phyloP scores from a whole-genome alignment of 306 rosid species.

The Quercus variabilis region DNA sequence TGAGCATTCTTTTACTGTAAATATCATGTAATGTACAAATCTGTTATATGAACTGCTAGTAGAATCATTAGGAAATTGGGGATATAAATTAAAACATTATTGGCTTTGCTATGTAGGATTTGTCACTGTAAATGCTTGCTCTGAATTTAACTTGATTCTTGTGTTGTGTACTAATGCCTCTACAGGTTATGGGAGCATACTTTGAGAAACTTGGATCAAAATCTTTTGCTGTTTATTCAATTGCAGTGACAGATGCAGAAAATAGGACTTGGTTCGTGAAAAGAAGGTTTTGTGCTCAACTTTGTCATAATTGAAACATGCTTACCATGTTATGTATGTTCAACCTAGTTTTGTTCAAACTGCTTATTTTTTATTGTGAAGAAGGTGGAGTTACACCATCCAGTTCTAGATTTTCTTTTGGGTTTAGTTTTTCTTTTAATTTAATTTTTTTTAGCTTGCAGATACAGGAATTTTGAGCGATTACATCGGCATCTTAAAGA shows the following conservation, averaged over 20 bases:
- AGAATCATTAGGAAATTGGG: not conserved
- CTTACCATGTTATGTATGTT: not conserved
- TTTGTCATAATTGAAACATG: not conserved
- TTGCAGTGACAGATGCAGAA: slow-evolving; percentile 82
- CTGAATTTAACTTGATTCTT: slow-evolving; percentile 20
- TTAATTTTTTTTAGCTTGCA: slow-evolving; percentile 33
- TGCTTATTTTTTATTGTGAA: not conserved
- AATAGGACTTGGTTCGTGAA: slow-evolving; percentile 90
- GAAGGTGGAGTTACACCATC: slow-evolving; percentile 19
- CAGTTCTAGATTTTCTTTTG: slow-evolving; percentile 8
- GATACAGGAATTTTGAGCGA: slow-evolving; percentile 93
- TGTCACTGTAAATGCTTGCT: not conserved
- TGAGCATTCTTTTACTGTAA: slow-evolving; percentile 40
- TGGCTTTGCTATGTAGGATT: slow-evolving; percentile 6
- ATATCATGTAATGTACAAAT: slow-evolving; percentile 6
- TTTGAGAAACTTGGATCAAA: slow-evolving; percentile 87
- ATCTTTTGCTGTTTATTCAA: slow-evolving; percentile 94
- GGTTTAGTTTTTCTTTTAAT: slow-evolving; percentile 1
- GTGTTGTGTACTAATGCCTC: slow-evolving; percentile 21
- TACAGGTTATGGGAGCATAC: slow-evolving; percentile 92
- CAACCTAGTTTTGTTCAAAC: slow-evolving; percentile 6
- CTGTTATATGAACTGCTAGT: not conserved
- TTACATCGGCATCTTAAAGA: slow-evolving; percentile 91
- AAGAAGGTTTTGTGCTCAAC: slow-evolving; percentile 68
- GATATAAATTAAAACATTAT: slow-evolving; percentile 15